phyloP scores from a whole-genome alignment of 306 rosid species.

The Vachellia collinsii region DNA sequence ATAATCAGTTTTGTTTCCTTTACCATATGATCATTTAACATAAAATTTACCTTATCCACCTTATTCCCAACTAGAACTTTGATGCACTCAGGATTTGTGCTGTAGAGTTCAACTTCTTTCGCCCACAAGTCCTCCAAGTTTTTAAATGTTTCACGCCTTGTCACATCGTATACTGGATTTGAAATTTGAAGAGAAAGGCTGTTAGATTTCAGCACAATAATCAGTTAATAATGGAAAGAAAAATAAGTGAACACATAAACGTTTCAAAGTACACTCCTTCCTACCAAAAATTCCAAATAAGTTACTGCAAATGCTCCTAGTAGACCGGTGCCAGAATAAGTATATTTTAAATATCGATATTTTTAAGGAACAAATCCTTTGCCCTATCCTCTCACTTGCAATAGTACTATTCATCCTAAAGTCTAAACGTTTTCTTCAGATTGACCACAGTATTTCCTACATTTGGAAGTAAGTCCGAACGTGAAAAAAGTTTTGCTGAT shows the following conservation, averaged over 20 bases:
- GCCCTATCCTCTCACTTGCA: neutral
- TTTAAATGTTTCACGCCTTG: constrained; percentile 81
- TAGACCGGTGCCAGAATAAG: neutral
- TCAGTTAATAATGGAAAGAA: constrained; percentile 23
- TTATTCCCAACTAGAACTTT: constrained; percentile 90
- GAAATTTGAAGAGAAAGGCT: constrained; percentile 24
- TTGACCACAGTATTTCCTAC: neutral
- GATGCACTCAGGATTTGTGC: constrained; percentile 68
- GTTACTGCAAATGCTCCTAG: neutral
- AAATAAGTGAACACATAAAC: constrained; percentile 31
- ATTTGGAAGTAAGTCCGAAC: neutral
- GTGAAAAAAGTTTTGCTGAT: neutral
- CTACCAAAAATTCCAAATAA: neutral
- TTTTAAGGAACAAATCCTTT: neutral
- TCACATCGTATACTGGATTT: constrained; percentile 80
- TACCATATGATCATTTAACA: neutral
- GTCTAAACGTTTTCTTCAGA: neutral
- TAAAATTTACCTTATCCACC: constrained; percentile 73
- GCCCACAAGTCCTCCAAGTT: constrained; percentile 77
- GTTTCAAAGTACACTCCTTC: constrained; percentile 4
- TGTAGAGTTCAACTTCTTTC: constrained; percentile 79
- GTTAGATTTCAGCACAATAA: constrained; percentile 18
- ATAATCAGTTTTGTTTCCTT: no score
- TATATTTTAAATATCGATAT: neutral
- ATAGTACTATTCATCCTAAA: neutral